phyloP scores from a whole-genome alignment of 1,284 basidiomycete genomes.

The Tylopilus sp. region DNA sequence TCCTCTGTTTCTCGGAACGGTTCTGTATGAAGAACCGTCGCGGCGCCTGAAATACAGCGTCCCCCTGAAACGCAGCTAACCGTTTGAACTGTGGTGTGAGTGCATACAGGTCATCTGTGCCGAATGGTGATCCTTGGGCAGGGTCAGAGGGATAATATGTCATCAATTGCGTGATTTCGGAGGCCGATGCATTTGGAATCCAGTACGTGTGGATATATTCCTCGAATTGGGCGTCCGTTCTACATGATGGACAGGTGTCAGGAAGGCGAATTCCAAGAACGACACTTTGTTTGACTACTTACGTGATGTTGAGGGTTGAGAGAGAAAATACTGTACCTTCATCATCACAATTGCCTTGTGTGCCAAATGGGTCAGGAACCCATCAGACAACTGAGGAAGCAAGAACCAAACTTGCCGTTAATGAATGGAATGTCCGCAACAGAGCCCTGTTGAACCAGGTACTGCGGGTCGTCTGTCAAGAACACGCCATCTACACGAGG shows the following conservation, averaged over 20 bases:
- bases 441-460: constrained; percentile 37
- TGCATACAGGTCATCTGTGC: no score
- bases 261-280: no score
- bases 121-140: no score
- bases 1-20: constrained; percentile 51
- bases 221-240: constrained; percentile 46
- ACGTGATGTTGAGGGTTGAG: constrained; percentile 52
- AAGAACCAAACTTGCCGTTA: constrained; percentile 43
- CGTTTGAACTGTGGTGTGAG: no score
- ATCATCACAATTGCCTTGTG: constrained; percentile 59
- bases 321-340: constrained; percentile 66
- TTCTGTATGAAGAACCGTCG: no score
- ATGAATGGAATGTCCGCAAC: constrained; percentile 54
- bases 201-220: constrained; percentile 49
- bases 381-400: constrained; percentile 33
- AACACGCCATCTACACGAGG: no score
- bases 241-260: no score
- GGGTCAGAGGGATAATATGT: constrained; percentile 34
- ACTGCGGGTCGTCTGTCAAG: constrained; percentile 44
- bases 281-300: not conserved
- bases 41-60: no score
- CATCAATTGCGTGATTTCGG: constrained; percentile 47
- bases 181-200: constrained; percentile 42
- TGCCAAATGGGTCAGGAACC: constrained; percentile 20
- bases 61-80: no score